These are phyloP conservation scores for Pseudogymnoascus sp. DNA, from an alignment of 2,329 filamentous ascomycete species.

Conservation along the genomic window DNA sequence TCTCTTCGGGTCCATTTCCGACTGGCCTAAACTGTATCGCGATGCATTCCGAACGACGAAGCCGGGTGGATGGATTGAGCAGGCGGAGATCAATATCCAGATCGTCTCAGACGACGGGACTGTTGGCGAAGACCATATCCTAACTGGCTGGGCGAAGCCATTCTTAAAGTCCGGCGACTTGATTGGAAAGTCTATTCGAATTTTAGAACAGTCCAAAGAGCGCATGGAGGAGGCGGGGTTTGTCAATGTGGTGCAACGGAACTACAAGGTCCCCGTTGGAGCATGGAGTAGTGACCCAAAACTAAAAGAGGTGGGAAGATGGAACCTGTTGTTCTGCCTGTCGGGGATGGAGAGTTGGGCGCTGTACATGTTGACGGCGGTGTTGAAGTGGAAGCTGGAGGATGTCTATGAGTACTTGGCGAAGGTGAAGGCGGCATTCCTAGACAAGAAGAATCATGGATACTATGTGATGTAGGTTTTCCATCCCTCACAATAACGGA, in stretches of 20 bases:
- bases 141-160: neutral
- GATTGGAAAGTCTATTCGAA: conserved; percentile 22
- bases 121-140: neutral
- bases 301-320: conserved; percentile 7
- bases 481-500: neutral
- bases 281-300: conserved; percentile 12
- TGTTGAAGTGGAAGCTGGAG: neutral
- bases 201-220: conserved; percentile 19
- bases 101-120: conserved; percentile 12
- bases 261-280: conserved; percentile 18
- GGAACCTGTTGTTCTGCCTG: neutral
- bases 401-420: neutral
- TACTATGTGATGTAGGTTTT: conserved; percentile 4
- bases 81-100: conserved; percentile 13
- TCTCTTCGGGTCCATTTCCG: conserved; percentile 30
- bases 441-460: conserved; percentile 8
- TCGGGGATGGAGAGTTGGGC: conserved; percentile 1
- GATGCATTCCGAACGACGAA: conserved; percentile 11
- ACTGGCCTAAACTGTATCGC: conserved; percentile 20
- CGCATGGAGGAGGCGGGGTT: conserved; percentile 22
- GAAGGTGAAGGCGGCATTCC: neutral
- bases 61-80: conserved; percentile 17
- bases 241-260: conserved; percentile 16
- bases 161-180: conserved; percentile 33
- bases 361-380: neutral